Conservation (phyloP, 148 eudicot genomes). For the Silene uniflora region DNA sequence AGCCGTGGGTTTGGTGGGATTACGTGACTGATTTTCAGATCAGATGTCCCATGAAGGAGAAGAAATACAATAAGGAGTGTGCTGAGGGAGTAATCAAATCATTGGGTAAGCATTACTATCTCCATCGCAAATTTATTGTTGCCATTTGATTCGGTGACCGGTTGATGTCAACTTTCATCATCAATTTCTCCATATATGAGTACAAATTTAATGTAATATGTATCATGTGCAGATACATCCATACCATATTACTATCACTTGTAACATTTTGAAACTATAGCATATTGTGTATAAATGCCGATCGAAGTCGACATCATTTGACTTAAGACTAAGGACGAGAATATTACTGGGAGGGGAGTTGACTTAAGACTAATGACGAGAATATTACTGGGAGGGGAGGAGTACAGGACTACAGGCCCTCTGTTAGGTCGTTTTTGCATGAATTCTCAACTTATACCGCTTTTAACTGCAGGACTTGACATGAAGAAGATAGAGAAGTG, state of each 20-base stretch:
- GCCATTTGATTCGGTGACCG: background rate
- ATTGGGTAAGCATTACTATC: slow-evolving; percentile 40
- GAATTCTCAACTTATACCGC: slow-evolving; percentile 9
- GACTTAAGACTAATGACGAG: too few species aligned
- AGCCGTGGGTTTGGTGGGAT: slow-evolving; percentile 96
- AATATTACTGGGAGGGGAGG: too few species aligned
- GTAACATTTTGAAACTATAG: too few species aligned
- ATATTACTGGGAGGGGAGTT: too few species aligned
- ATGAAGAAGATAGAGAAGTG: slow-evolving; percentile 73
- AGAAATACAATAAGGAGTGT: slow-evolving; percentile 81
- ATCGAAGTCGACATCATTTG: too few species aligned
- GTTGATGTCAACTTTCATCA: too few species aligned
- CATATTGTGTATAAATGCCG: too few species aligned
- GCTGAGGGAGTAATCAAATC: slow-evolving; percentile 68
- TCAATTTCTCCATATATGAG: too few species aligned
- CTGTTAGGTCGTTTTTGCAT: background rate
- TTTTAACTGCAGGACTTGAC: slow-evolving; percentile 56
- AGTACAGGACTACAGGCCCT: too few species aligned
- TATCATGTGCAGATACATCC: background rate
- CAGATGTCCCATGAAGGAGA: slow-evolving; percentile 92
- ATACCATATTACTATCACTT: too few species aligned
- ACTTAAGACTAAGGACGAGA: too few species aligned
- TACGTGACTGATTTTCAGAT: slow-evolving; percentile 91
- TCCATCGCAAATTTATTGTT: background rate
- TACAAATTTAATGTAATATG: background rate